Evolutionary conservation across 2,329 filamentous ascomycete species (phyloP).

Genomic region (Beauveria varroae): DNA sequence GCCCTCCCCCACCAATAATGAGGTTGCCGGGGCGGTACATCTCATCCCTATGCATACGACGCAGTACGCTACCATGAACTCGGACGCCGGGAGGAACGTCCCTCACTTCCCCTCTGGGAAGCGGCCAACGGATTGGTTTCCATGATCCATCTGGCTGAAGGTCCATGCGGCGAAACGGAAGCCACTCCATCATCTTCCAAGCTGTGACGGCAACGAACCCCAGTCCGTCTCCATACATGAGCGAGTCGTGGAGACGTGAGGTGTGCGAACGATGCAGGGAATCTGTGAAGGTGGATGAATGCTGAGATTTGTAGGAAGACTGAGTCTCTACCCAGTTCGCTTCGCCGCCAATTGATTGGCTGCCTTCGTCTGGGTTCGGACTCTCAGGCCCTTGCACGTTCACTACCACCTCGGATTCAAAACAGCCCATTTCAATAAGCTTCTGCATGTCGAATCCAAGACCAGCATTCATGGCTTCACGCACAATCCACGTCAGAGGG

Average conservation of each 20-base stretch:
- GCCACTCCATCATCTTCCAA: conserved; percentile 76
- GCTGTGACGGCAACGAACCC: conserved; percentile 46
- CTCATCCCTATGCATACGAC: conserved; percentile 56
- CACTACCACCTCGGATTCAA: conserved; percentile 22
- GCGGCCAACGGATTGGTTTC: conserved; percentile 73
- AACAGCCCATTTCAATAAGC: conserved; percentile 58
- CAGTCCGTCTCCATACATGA: conserved; percentile 56
- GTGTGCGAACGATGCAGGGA: conserved; percentile 36
- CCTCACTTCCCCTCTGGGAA: conserved; percentile 69
- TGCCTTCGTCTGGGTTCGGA: neutral
- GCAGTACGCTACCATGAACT: conserved; percentile 68
- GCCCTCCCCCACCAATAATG: conserved; percentile 70
- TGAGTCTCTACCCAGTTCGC: neutral
- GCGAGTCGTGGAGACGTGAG: conserved; percentile 60
- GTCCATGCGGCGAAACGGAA: conserved; percentile 77
- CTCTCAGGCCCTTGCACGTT: neutral
- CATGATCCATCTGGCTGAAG: conserved; percentile 64
- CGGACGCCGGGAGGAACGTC: conserved; percentile 65
- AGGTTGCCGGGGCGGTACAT: conserved; percentile 70
- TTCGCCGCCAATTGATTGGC: neutral
- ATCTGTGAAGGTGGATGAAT: conserved; percentile 38
- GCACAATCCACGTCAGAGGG: conserved; percentile 64
- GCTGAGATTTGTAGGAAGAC: conserved; percentile 6
- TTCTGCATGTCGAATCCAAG: conserved; percentile 64
- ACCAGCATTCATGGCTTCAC: conserved; percentile 52